Percentiles rank a stretch among this genome's conserved stretches.
These are phyloP conservation scores for Torulaspora indica DNA, from an alignment of 805 yeast species.

Conservation along the genomic window DNA sequence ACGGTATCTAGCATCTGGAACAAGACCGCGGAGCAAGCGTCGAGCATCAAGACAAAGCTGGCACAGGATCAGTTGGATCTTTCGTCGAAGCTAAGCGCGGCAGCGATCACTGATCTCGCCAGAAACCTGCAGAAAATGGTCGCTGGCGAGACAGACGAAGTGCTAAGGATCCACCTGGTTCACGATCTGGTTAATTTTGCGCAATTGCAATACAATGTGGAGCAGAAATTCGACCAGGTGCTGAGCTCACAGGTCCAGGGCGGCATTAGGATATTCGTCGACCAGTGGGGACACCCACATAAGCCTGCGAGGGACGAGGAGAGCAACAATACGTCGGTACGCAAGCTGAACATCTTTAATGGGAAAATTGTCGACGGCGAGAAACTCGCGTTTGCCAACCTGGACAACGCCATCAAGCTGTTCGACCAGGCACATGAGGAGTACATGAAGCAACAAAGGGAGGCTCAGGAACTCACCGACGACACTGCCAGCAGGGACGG, in stretches of 20 bases:
- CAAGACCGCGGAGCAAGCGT: slow-evolving; percentile 46
- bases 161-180: slow-evolving; percentile 57
- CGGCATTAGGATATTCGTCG: slow-evolving; percentile 58
- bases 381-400: slow-evolving; percentile 80
- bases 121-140: slow-evolving; percentile 33
- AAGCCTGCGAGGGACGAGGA: slow-evolving; percentile 3
- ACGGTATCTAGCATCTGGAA: slow-evolving; percentile 67
- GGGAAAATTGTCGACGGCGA: slow-evolving; percentile 83
- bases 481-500: slow-evolving; percentile 23
- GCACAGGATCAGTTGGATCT: slow-evolving; percentile 37
- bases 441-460: slow-evolving; percentile 27
- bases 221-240: slow-evolving; percentile 54
- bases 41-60: slow-evolving; percentile 37
- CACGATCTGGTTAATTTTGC: slow-evolving; percentile 59
- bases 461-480: slow-evolving; percentile 10
- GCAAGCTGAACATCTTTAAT: slow-evolving; percentile 61
- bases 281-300: slow-evolving; percentile 43
- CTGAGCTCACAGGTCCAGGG: slow-evolving; percentile 72
- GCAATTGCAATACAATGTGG: slow-evolving; percentile 39
- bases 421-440: slow-evolving; percentile 34
- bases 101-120: slow-evolving; percentile 32
- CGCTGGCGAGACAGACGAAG: slow-evolving; percentile 45
- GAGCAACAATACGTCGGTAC: slow-evolving; percentile 17
- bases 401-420: slow-evolving; percentile 63
- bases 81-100: slow-evolving; percentile 26